These are phyloP conservation scores for Sclerotinia nivalis DNA, from an alignment of 2,329 filamentous ascomycete species.

Conservation along the genomic window DNA sequence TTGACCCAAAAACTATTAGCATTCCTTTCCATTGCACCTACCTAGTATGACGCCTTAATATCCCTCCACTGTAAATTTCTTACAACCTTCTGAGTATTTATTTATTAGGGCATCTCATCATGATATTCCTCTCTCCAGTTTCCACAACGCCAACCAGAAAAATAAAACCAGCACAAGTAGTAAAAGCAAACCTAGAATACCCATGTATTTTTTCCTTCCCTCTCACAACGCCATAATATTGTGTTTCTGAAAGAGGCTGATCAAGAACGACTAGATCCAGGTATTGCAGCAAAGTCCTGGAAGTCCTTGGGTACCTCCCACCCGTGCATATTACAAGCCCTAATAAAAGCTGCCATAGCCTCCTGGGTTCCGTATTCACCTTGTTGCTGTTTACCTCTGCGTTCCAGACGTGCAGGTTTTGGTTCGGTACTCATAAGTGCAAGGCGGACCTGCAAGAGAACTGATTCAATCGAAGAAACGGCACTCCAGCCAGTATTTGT, in stretches of 20 bases:
- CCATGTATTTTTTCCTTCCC: neutral
- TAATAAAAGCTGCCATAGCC: constrained; percentile 70
- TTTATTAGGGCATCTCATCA: neutral
- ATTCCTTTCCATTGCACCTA: neutral
- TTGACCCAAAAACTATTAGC: neutral
- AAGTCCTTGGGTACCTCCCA: constrained; percentile 72
- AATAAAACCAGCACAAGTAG: neutral
- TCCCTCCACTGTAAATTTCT: neutral
- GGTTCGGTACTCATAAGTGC: constrained; percentile 71
- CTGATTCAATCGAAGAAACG: constrained; percentile 71
- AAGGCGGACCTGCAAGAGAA: constrained; percentile 78
- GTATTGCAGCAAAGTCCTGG: constrained; percentile 29
- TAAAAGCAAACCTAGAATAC: neutral
- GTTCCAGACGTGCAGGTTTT: constrained; percentile 66
- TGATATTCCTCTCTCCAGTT: neutral
- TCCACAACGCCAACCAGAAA: neutral
- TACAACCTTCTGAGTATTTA: neutral
- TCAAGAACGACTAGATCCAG: neutral
- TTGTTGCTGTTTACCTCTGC: neutral
- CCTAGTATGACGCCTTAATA: neutral
- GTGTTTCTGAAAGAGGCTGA: neutral
- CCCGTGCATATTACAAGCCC: constrained; percentile 68
- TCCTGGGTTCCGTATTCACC: constrained; percentile 67
- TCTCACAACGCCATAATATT: constrained; percentile 30
- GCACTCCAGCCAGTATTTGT: constrained; percentile 83